Evolutionary conservation across 352 stramenopile genomes (phyloP).

Genomic region (Phytophthora ramorum): DNA sequence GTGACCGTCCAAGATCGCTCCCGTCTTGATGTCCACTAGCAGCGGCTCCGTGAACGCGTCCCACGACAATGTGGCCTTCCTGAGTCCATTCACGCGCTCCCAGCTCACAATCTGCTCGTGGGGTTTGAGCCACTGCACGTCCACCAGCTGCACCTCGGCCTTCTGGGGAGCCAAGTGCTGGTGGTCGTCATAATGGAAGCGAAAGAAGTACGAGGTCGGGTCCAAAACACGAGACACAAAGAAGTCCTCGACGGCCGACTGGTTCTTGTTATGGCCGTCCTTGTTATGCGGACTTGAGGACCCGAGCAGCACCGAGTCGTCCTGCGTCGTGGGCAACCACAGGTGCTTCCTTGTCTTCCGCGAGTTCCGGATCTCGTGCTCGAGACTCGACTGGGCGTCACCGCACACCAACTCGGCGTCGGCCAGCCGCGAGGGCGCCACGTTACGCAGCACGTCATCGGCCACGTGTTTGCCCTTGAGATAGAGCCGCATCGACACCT

Average conservation of each 20-base stretch:
- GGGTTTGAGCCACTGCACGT: constrained; percentile 84
- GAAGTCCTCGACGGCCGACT: constrained; percentile 71
- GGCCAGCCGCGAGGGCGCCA: constrained; percentile 58
- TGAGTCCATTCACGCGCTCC: constrained; percentile 79
- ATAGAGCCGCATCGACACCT: constrained; percentile 83
- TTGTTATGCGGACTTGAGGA: constrained; percentile 10
- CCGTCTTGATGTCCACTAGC: constrained; percentile 80
- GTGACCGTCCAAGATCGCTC: constrained; percentile 86
- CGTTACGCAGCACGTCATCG: constrained; percentile 68
- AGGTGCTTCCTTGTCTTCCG: constrained; percentile 73
- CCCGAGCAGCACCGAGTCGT: constrained; percentile 72
- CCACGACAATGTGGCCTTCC: constrained; percentile 81
- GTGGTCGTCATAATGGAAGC: constrained; percentile 77
- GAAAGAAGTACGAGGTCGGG: constrained; percentile 89
- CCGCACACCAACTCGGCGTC: constrained; percentile 63
- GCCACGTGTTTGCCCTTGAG: constrained; percentile 73
- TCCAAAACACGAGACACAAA: constrained; percentile 84
- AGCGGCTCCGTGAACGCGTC: constrained; percentile 84
- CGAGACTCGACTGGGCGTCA: constrained; percentile 54
- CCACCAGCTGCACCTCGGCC: constrained; percentile 81
- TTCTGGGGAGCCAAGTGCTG: constrained; percentile 76
- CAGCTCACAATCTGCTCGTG: constrained; percentile 87
- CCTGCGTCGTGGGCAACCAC: constrained; percentile 78
- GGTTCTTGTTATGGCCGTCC: constrained; percentile 7
- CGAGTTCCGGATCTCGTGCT: constrained; percentile 71